Evolutionary conservation across 805 yeast species (phyloP).

Genomic region (Candida broadrunensis): DNA sequence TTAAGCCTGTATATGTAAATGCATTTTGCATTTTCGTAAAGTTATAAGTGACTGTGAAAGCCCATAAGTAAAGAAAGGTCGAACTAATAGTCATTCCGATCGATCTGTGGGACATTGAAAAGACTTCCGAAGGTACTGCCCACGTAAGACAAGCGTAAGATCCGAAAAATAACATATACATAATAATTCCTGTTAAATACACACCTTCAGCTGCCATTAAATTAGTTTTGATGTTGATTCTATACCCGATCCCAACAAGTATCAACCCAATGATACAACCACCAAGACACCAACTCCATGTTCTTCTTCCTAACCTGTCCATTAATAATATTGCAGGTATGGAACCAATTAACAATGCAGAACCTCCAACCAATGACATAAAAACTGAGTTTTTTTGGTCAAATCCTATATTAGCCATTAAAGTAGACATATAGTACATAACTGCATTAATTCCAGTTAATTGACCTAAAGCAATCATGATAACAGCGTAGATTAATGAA

Average conservation of each 20-base stretch:
- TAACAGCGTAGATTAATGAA: slow-evolving; percentile 54
- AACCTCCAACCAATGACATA: slow-evolving; percentile 72
- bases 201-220: slow-evolving; percentile 53
- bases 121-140: slow-evolving; percentile 67
- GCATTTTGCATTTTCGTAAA: slow-evolving; percentile 54
- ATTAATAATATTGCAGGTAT: slow-evolving; percentile 61
- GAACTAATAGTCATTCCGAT: slow-evolving; percentile 64
- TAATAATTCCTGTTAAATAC: slow-evolving; percentile 58
- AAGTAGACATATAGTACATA: slow-evolving; percentile 60
- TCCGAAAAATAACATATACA: slow-evolving; percentile 67
- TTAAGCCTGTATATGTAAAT: slow-evolving; percentile 60
- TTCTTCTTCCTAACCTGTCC: slow-evolving; percentile 57
- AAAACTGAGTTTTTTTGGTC: slow-evolving; percentile 48
- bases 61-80: slow-evolving; percentile 55
- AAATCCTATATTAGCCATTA: slow-evolving; percentile 58
- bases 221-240: slow-evolving; percentile 34
- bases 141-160: slow-evolving; percentile 65
- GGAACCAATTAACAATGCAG: slow-evolving; percentile 57
- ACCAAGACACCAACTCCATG: slow-evolving; percentile 57
- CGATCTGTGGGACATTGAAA: slow-evolving; percentile 56
- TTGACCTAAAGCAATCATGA: slow-evolving; percentile 61
- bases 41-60: slow-evolving; percentile 63
- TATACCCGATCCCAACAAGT: slow-evolving; percentile 58
- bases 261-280: slow-evolving; percentile 61
- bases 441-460: slow-evolving; percentile 68